Conservation (phyloP, 2,329 filamentous ascomycete genomes). For the Nectriaceae sp. region DNA sequence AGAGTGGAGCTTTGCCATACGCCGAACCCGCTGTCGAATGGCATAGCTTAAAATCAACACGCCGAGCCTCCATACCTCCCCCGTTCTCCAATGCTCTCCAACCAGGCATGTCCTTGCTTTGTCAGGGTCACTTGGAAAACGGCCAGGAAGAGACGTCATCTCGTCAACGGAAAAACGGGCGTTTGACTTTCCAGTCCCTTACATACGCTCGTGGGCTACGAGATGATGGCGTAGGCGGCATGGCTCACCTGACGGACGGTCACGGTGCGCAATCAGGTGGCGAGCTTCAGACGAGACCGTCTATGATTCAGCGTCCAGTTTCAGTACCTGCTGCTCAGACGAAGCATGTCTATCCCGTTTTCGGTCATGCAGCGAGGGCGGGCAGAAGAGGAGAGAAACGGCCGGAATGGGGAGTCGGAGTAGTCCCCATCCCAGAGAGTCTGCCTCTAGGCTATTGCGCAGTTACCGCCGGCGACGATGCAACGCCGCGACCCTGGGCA, state of each 20-base stretch:
- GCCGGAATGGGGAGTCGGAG: no score
- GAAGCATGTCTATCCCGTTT: background rate
- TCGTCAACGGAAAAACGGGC: conserved; percentile 8
- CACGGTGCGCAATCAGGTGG: conserved; percentile 32
- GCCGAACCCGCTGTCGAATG: conserved; percentile 21
- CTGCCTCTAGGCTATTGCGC: no score
- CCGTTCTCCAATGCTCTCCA: no score
- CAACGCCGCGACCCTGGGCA: background rate
- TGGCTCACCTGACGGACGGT: conserved; percentile 31
- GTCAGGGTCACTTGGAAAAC: background rate
- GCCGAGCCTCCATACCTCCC: conserved; percentile 7
- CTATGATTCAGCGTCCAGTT: background rate
- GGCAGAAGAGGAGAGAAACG: no score
- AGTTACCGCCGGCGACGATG: background rate
- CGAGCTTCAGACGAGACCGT: no score
- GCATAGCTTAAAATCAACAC: conserved; percentile 17
- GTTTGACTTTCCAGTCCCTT: conserved; percentile 6
- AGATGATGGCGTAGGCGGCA: conserved; percentile 29
- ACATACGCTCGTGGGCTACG: background rate
- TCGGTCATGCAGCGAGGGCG: background rate
- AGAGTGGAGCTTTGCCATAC: no score
- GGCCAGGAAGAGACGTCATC: background rate
- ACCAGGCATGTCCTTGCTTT: background rate
- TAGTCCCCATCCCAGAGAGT: no score
- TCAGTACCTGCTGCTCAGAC: no score